These are phyloP conservation scores for Tuber brumale DNA, from an alignment of 495 filamentous ascomycete genomes.

Conservation along the genomic window DNA sequence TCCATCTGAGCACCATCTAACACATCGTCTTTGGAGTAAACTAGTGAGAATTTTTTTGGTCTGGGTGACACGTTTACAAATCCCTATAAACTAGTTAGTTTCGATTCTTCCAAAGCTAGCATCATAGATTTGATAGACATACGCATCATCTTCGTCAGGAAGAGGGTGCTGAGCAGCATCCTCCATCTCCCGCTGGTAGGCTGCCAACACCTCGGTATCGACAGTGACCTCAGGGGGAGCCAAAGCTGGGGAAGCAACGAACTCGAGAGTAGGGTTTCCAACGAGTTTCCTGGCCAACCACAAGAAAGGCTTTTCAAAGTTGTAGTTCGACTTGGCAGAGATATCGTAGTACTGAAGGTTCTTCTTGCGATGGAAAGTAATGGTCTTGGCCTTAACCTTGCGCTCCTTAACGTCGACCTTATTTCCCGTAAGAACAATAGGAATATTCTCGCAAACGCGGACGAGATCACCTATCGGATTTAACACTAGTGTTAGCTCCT, in stretches of 20 bases:
- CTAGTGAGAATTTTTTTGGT: conserved; percentile 18
- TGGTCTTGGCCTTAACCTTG: conserved; percentile 99
- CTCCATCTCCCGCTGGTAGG: conserved; percentile 85
- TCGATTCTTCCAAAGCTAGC: not conserved
- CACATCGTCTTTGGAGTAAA: conserved; percentile 12
- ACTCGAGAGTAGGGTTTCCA: conserved; percentile 87
- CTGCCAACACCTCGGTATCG: conserved; percentile 68
- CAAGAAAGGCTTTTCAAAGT: conserved; percentile 99
- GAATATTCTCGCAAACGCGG: conserved; percentile 99
- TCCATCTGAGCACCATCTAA: conserved; percentile 16
- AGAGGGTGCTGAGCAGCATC: conserved; percentile 76
- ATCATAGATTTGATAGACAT: conserved; percentile 13
- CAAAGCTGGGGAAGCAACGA: conserved; percentile 89
- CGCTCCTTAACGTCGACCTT: conserved; percentile 99
- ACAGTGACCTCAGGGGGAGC: conserved; percentile 87
- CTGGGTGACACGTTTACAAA: conserved; percentile 30
- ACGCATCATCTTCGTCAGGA: conserved; percentile 87
- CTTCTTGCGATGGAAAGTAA: conserved; percentile 99
- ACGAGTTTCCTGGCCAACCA: conserved; percentile 99
- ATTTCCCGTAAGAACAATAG: conserved; percentile 97
- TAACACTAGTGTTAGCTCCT: conserved; percentile 31
- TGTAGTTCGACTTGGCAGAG: conserved; percentile 99
- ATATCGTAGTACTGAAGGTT: conserved; percentile 99
- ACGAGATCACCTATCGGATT: conserved; percentile 81
- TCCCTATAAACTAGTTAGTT: conserved; percentile 28